phyloP scores from a whole-genome alignment of 1,284 basidiomycete species.

The Malassezia nana region DNA sequence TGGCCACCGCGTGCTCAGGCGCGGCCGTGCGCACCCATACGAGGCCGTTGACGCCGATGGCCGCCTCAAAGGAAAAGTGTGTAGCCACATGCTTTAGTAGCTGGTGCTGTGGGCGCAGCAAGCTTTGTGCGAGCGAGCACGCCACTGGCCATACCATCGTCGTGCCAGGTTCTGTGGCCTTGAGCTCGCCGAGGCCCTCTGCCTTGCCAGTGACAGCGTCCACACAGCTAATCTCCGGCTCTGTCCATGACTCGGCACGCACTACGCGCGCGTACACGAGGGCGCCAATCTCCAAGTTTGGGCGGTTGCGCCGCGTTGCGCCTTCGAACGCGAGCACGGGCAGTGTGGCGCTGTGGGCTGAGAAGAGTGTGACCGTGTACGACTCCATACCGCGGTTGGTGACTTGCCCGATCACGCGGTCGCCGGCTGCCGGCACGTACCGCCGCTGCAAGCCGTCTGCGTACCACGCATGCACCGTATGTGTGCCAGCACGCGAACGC shows the following conservation, averaged over 20 bases:
- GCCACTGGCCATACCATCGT: slow-evolving; percentile 24
- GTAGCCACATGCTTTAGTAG: slow-evolving; percentile 26
- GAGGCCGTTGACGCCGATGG: slow-evolving; percentile 37
- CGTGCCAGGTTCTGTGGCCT: slow-evolving; percentile 23
- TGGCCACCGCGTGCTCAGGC: slow-evolving; percentile 28
- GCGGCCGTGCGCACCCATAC: slow-evolving; percentile 33
- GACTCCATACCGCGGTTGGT: slow-evolving; percentile 34
- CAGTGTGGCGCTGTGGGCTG: slow-evolving; percentile 29
- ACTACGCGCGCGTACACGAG: slow-evolving; percentile 39
- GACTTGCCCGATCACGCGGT: slow-evolving; percentile 39
- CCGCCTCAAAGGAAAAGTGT: slow-evolving; percentile 43
- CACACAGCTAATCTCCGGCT: slow-evolving; percentile 44
- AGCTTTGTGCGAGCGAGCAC: slow-evolving; percentile 21
- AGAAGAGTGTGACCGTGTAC: slow-evolving; percentile 36
- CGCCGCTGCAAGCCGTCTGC: slow-evolving; percentile 22
- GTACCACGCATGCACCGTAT: slow-evolving; percentile 21
- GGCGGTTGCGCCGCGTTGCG: slow-evolving; percentile 43
- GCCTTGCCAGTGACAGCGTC: slow-evolving; percentile 35
- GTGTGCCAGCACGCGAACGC: not conserved
- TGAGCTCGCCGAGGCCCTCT: slow-evolving; percentile 42
- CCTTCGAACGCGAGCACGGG: slow-evolving; percentile 44
- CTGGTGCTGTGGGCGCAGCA: slow-evolving; percentile 23
- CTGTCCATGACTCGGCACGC: slow-evolving; percentile 29
- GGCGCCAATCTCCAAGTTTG: slow-evolving; percentile 38
- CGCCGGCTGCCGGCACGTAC: slow-evolving; percentile 32